Conservation (phyloP, 495 filamentous ascomycete genomes). For the Pyronema domesticum region DNA sequence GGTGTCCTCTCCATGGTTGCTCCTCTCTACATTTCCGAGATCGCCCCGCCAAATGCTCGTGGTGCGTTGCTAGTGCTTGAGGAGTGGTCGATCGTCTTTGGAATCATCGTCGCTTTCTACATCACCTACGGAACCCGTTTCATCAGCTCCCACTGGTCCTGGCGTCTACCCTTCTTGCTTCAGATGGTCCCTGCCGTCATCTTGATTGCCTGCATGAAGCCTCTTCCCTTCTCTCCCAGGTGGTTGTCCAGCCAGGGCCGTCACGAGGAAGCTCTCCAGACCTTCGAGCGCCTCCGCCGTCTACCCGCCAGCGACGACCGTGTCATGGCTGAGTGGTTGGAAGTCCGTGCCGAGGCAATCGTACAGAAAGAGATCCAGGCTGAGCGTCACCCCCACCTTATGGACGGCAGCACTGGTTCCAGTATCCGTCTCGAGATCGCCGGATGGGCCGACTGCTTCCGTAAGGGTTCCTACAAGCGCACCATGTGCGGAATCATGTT, state of each 20-base stretch:
- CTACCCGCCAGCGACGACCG: conserved; percentile 29
- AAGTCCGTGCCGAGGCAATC: conserved; percentile 34
- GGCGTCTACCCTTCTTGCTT: conserved; percentile 32
- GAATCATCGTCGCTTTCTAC: conserved; percentile 40
- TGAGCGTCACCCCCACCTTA: conserved; percentile 28
- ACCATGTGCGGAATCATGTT: conserved; percentile 12
- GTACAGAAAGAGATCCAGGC: conserved; percentile 33
- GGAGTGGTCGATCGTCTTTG: conserved; percentile 37
- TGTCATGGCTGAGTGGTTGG: conserved; percentile 33
- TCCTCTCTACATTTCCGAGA: conserved; percentile 38
- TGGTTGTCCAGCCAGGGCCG: conserved; percentile 35
- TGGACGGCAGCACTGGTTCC: background rate
- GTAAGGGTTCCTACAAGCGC: conserved; percentile 19
- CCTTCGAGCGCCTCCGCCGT: conserved; percentile 31
- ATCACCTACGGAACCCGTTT: conserved; percentile 31
- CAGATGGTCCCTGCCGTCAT: conserved; percentile 35
- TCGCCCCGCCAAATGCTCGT: conserved; percentile 37
- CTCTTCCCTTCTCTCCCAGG: conserved; percentile 37
- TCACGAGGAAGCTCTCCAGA: conserved; percentile 32
- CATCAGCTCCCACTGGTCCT: conserved; percentile 27
- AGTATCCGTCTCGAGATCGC: conserved; percentile 29
- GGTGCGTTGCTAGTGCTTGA: conserved; percentile 38
- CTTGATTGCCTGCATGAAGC: conserved; percentile 29
- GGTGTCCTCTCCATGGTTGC: conserved; percentile 26
- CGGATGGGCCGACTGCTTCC: conserved; percentile 33